Base-by-base conservation (phyloP, 2,329 filamentous ascomycete genomes). In the Neocucurbitaria cava region DNA sequence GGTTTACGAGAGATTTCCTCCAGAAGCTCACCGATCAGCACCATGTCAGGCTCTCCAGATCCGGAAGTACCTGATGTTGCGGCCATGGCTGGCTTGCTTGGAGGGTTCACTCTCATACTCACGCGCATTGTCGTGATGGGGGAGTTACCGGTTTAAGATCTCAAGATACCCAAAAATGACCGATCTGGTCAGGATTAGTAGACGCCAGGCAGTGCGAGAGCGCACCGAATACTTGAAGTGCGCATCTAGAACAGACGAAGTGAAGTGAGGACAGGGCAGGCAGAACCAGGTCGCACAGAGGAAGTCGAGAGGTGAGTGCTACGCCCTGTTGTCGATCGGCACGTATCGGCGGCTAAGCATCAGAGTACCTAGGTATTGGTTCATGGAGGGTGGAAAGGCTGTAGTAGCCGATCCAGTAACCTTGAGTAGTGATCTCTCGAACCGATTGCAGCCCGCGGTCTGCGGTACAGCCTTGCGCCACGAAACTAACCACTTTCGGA, bases 1-100 rank as follows among this genome's bases (percentile, higher is more conserved):
- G 71, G 61, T 42, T 63, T 54, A 40, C 70, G 62, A 8, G 66
- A 65, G 20, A 73, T 70, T 18, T 71, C 61, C 44, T 75, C 72
- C 17, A 70, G 56, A 0, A 75, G 57, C 31, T 74, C 72, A 11
- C 63, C 65, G 3, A 74, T 63, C 0, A 74, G 62, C 15, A 55
- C 59, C 65, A 73, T 72, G 48, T 74, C 72, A 10, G 72, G 68
- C 24, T 71, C 63, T 21, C 54, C 63, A 31, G 64, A 64, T 38
- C 59, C 68, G 15, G 56, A 10, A n/a, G 21, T 36, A 3, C 59
- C 56, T 15, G 58, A 56, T 7, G 42, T 46, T 8, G 57, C 26
- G 18, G 52, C 46, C 53, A 58, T 61, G 24, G n/a, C 21, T 23
- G 36, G 31, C 40, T 48, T 36, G 5, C 18, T 11, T 13, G 20